Evolutionary conservation across 202 grass and related monocot genomes (phyloP).

Genomic region (Elaeis oleifera): DNA sequence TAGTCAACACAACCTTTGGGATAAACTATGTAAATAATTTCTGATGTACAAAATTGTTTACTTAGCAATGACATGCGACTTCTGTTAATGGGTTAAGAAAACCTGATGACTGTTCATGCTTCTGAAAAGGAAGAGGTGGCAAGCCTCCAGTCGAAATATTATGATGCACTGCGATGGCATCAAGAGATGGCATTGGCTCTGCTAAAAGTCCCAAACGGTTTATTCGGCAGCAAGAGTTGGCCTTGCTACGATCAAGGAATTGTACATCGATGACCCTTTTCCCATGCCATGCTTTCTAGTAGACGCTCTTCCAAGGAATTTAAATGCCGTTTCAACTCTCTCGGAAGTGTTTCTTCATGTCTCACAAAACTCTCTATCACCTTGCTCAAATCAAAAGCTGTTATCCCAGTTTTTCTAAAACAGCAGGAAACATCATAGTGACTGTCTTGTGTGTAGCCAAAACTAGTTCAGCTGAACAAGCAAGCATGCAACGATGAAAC

Average conservation of each 20-base stretch:
- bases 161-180: slow-evolving; percentile 67
- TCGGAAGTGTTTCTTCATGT: slow-evolving; percentile 88
- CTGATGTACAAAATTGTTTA: too few relatives aligned
- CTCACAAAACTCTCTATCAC: slow-evolving; percentile 97
- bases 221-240: slow-evolving; percentile 70
- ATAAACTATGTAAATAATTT: too few relatives aligned
- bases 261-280: slow-evolving; percentile 94
- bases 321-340: slow-evolving; percentile 89
- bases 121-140: slow-evolving; percentile 73
- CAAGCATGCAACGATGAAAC: slow-evolving; percentile 95
- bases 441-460: slow-evolving; percentile 94
- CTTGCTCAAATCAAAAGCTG: slow-evolving; percentile 96
- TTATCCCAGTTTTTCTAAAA: slow-evolving; percentile 91
- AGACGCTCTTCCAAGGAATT: slow-evolving; percentile 91
- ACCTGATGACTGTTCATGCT: slow-evolving; percentile 58
- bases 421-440: slow-evolving; percentile 91
- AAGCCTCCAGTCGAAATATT: slow-evolving; percentile 57
- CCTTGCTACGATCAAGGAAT: slow-evolving; percentile 85
- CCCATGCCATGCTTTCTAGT: slow-evolving; percentile 92
- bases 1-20: too few relatives aligned
- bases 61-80: too few relatives aligned
- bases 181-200: slow-evolving; percentile 93
- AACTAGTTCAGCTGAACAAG: slow-evolving; percentile 89
- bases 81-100: background rate
- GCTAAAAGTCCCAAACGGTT: slow-evolving; percentile 70